Percentiles rank a stretch among this genome's conserved stretches.
Evolutionary conservation across 345 rosid genomes (phyloP).

Genomic region (Brassica juncea): DNA sequence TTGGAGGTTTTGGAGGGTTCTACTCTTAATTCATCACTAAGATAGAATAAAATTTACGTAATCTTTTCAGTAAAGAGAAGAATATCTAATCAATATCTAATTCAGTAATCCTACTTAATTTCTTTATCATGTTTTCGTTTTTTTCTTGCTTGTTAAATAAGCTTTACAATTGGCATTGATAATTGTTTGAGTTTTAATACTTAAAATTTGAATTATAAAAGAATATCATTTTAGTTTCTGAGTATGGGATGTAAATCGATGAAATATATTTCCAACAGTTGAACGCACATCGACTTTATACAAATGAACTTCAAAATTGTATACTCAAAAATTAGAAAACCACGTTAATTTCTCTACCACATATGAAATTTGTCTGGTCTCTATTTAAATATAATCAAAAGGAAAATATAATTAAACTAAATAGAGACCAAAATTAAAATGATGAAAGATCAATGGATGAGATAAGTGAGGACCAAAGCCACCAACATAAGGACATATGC

Average conservation of each 20-base stretch:
- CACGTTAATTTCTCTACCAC: neutral
- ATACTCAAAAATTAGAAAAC: constrained; percentile 23
- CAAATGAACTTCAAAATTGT: constrained; percentile 23
- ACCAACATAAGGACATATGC: constrained; percentile 84
- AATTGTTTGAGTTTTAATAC: neutral
- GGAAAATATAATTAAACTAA: constrained; percentile 21
- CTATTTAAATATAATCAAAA: constrained; percentile 20
- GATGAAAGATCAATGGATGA: constrained; percentile 52
- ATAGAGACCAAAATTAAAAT: constrained; percentile 29
- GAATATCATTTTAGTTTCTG: neutral
- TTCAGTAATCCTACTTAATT: constrained; percentile 2
- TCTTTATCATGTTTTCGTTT: constrained; percentile 1
- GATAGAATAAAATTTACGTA: neutral
- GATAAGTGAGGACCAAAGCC: constrained; percentile 85
- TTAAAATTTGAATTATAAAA: neutral
- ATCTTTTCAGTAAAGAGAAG: constrained; percentile 11
- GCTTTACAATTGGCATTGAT: neutral
- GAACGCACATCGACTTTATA: constrained; percentile 22
- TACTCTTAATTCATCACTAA: constrained; percentile 18
- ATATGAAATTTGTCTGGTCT: constrained; percentile 7
- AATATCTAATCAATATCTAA: constrained; percentile 18
- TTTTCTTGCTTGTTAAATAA: neutral
- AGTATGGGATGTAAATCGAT: constrained; percentile 11
- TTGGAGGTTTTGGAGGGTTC: constrained; percentile 34
- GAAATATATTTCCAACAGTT: constrained; percentile 27